Percentiles rank a stretch among this genome's conserved stretches.
Evolutionary conservation across 768 basidiomycete species (phyloP).

Genomic region (Suillus variegatus): DNA sequence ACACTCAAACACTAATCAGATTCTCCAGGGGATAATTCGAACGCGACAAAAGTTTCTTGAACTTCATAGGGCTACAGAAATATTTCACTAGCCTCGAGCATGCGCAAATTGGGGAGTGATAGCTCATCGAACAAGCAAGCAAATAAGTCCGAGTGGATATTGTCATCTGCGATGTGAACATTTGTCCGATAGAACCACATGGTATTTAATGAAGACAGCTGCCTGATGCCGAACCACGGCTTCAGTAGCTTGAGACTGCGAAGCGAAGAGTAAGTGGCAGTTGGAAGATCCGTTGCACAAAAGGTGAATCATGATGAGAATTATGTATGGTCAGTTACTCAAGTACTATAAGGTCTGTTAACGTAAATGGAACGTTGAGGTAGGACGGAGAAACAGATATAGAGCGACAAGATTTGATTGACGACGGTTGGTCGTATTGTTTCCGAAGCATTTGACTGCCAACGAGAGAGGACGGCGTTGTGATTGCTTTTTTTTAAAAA

Average conservation of each 20-base stretch:
- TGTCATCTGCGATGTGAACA: accelerated
- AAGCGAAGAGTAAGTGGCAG: background rate
- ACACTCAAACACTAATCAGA: background rate
- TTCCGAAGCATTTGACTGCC: background rate
- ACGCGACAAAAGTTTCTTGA: background rate
- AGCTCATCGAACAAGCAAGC: background rate
- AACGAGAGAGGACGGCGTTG: background rate
- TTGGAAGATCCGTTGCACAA: background rate
- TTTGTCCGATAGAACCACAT: background rate
- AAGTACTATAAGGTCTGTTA: background rate
- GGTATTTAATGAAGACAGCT: background rate
- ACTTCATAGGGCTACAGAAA: background rate
- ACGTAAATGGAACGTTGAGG: background rate
- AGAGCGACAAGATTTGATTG: background rate
- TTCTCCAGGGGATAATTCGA: background rate
- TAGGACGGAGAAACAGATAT: background rate
- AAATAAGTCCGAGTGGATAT: too few species aligned
- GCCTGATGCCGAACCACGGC: background rate
- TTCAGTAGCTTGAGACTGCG: background rate
- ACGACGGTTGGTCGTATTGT: background rate
- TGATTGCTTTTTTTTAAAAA: background rate
- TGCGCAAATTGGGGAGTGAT: background rate
- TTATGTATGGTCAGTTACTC: background rate
- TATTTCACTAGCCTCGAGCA: background rate
- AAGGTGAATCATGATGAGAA: background rate